These are phyloP conservation scores for Globisporangium heterothallicum DNA, from an alignment of 352 stramenopile genomes.

Conservation along the genomic window DNA sequence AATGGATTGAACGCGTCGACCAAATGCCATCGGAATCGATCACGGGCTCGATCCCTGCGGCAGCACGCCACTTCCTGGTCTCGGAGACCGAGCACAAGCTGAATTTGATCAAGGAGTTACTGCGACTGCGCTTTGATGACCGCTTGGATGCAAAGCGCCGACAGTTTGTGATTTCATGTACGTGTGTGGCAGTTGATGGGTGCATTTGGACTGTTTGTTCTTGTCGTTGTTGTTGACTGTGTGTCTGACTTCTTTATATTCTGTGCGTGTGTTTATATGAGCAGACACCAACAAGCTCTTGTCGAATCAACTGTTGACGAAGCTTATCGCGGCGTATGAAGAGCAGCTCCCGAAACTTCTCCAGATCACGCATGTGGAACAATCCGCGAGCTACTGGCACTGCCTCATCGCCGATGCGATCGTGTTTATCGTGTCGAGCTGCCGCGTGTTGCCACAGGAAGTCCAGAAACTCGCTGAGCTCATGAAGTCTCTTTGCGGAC, in stretches of 20 bases:
- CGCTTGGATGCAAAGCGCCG: slow-evolving; percentile 44
- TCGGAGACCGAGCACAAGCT: slow-evolving; percentile 76
- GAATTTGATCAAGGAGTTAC: slow-evolving; percentile 66
- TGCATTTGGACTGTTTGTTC: background rate
- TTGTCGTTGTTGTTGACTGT: background rate
- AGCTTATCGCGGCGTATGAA: slow-evolving; percentile 44
- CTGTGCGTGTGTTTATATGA: background rate
- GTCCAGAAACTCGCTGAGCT: slow-evolving; percentile 44
- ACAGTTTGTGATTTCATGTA: slow-evolving; percentile 55
- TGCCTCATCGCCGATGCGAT: slow-evolving; percentile 63
- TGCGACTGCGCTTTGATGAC: slow-evolving; percentile 60
- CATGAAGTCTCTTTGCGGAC: slow-evolving; percentile 50
- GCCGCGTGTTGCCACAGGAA: slow-evolving; percentile 42
- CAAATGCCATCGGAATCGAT: slow-evolving; percentile 42
- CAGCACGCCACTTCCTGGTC: slow-evolving; percentile 68
- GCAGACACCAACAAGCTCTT: slow-evolving; percentile 64
- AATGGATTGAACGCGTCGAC: slow-evolving; percentile 69
- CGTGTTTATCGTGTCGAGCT: slow-evolving; percentile 57
- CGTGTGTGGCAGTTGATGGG: too few species aligned
- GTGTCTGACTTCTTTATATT: background rate
- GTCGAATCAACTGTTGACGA: slow-evolving; percentile 36
- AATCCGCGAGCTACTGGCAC: slow-evolving; percentile 75
- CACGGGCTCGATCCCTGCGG: slow-evolving; percentile 50
- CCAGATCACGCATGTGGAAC: slow-evolving; percentile 47
- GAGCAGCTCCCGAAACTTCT: slow-evolving; percentile 48